These are phyloP conservation scores for Leptoxyphium fumago DNA, from an alignment of 2,329 filamentous ascomycete genomes.

Conservation along the genomic window DNA sequence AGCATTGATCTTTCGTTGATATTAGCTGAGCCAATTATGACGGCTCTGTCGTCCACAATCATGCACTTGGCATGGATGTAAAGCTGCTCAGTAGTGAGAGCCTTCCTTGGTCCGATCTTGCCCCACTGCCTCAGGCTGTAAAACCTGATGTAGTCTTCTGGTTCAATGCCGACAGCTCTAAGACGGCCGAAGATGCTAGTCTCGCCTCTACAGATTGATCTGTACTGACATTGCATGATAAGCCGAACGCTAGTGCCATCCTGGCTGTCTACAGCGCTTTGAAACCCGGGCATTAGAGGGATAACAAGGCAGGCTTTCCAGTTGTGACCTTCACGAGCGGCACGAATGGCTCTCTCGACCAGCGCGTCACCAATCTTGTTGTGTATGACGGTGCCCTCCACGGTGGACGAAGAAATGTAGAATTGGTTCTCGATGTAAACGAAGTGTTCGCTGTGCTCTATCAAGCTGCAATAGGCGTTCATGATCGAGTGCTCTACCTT, in stretches of 20 bases:
- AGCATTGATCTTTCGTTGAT: constrained; percentile 97
- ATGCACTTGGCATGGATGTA: constrained; percentile 98
- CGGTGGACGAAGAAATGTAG: constrained; percentile 86
- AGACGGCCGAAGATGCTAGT: constrained; percentile 83
- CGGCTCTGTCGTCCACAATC: constrained; percentile 84
- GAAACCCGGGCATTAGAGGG: constrained; percentile 94
- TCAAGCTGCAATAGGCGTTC: constrained; percentile 87
- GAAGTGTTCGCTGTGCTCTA: constrained; percentile 89
- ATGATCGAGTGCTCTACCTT: constrained; percentile 89
- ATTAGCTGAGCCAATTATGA: constrained; percentile 91
- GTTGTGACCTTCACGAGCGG: constrained; percentile 67
- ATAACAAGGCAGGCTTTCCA: constrained; percentile 88
- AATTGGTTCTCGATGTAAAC: constrained; percentile 99
- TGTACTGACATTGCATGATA: constrained; percentile 94
- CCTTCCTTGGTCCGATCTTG: constrained; percentile 67
- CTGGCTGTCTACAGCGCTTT: constrained; percentile 86
- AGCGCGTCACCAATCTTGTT: constrained; percentile 92
- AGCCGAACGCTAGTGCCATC: constrained; percentile 88
- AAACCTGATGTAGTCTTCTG: constrained; percentile 90
- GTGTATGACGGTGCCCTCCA: constrained; percentile 71
- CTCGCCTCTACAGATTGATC: constrained; percentile 87
- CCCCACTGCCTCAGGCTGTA: constrained; percentile 89
- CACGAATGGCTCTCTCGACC: constrained; percentile 78
- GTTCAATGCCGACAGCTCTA: constrained; percentile 66
- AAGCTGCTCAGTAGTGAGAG: constrained; percentile 82